phyloP scores from a whole-genome alignment of 169 alveolate genomes.

The Eimeria brunetti region DNA sequence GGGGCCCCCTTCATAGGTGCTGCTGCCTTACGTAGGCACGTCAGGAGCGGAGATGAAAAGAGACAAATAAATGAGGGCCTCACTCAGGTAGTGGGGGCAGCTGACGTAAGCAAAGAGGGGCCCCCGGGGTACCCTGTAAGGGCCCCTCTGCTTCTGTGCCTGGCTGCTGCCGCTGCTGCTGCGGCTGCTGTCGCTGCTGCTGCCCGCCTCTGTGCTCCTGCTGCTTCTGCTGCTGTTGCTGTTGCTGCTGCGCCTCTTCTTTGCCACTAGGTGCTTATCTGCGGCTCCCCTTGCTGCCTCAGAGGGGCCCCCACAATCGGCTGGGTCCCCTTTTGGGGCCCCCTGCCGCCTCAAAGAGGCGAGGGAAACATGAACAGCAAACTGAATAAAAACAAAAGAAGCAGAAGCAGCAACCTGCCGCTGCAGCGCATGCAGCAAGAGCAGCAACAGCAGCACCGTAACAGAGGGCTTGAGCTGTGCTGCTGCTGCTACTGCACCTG shows the following conservation, averaged over 20 bases:
- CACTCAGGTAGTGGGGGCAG: constrained; percentile 92
- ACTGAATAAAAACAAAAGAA: neutral
- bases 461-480: neutral
- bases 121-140: constrained; percentile 87
- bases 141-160: constrained; percentile 22
- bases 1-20: neutral
- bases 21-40: constrained; percentile 69
- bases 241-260: constrained; percentile 6
- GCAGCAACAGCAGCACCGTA: neutral
- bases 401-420: neutral
- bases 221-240: neutral
- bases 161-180: constrained; percentile 11
- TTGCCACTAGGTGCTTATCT: neutral
- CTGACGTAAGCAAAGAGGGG: constrained; percentile 87
- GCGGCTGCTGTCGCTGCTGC: constrained; percentile 2
- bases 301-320: neutral
- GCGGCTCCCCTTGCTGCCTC: neutral
- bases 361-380: constrained; percentile 18
- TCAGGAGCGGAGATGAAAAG: constrained; percentile 80
- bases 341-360: constrained; percentile 44
- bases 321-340: neutral
- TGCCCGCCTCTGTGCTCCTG: neutral
- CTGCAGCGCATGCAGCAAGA: neutral
- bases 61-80: constrained; percentile 86
- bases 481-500: neutral